Evolutionary conservation across 805 yeast genomes (phyloP).

Genomic region (Candida lessepsii): DNA sequence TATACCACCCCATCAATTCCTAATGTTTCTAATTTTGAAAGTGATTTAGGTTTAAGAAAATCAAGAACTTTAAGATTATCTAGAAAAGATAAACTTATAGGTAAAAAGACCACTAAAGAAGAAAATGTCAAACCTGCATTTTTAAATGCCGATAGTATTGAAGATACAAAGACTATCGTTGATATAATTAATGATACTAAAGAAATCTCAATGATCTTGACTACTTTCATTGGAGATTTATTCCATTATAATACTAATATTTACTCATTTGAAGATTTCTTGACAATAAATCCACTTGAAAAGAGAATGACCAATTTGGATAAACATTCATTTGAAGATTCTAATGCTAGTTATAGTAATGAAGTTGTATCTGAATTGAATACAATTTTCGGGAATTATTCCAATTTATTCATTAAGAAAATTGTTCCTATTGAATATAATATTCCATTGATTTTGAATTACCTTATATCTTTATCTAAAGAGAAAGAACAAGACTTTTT

Average conservation of each 20-base stretch:
- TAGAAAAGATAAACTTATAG: slow-evolving; percentile 27
- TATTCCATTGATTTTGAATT: slow-evolving; percentile 32
- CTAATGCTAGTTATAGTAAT: slow-evolving; percentile 46
- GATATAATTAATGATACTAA: slow-evolving; percentile 36
- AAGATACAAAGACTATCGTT: slow-evolving; percentile 32
- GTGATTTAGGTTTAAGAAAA: slow-evolving; percentile 18
- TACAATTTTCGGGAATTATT: slow-evolving; percentile 44
- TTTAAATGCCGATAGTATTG: slow-evolving; percentile 21
- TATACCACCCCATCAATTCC: slow-evolving; percentile 17
- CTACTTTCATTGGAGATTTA: slow-evolving; percentile 38
- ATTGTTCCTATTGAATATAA: slow-evolving; percentile 36
- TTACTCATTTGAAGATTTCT: slow-evolving; percentile 29
- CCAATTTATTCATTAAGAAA: slow-evolving; percentile 33
- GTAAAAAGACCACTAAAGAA: slow-evolving; percentile 1
- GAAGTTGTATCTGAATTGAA: slow-evolving; percentile 47
- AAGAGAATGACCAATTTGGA: slow-evolving; percentile 33
- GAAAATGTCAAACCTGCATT: neutral
- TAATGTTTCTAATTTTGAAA: slow-evolving; percentile 7
- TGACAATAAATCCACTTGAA: slow-evolving; percentile 26
- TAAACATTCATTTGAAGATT: slow-evolving; percentile 24
- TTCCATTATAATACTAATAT: slow-evolving; percentile 40
- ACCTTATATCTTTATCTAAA: slow-evolving; percentile 25
- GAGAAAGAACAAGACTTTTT: slow-evolving; percentile 64
- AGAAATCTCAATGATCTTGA: slow-evolving; percentile 36
- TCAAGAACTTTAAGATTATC: slow-evolving; percentile 32